phyloP scores from a whole-genome alignment of 176 grass and related monocot species.

The Bothriochloa decipiens region DNA sequence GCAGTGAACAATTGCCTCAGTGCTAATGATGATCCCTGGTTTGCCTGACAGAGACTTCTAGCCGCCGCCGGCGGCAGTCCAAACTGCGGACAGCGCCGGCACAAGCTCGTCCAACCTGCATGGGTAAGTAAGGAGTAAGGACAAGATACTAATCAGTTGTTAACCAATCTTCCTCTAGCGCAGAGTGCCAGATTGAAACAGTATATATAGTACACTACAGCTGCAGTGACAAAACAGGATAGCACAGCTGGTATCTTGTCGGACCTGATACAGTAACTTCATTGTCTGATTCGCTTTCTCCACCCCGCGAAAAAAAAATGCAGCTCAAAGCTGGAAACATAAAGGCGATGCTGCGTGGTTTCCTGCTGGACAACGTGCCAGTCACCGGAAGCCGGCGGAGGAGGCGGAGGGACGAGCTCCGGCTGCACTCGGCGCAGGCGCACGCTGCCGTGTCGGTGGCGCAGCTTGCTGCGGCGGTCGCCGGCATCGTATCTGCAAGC shows the following conservation, averaged over 20 bases:
- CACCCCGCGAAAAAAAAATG: background rate
- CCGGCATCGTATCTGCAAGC: slow-evolving; percentile 56
- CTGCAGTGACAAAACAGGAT: background rate
- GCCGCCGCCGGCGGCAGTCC: slow-evolving; percentile 33
- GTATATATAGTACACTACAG: background rate
- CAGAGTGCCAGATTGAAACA: slow-evolving; percentile 16
- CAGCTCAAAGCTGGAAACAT: slow-evolving; percentile 64
- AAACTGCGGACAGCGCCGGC: slow-evolving; percentile 32
- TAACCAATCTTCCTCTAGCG: background rate
- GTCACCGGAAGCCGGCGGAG: slow-evolving; percentile 46
- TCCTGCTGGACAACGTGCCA: slow-evolving; percentile 59
- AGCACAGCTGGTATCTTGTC: slow-evolving; percentile 30
- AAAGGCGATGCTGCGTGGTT: slow-evolving; percentile 56
- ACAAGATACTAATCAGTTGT: background rate
- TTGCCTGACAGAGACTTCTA: slow-evolving; percentile 36
- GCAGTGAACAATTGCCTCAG: background rate
- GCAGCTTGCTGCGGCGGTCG: slow-evolving; percentile 72
- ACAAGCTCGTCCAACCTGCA: slow-evolving; percentile 43
- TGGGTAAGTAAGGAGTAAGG: slow-evolving; percentile 61
- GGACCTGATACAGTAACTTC: slow-evolving; percentile 19
- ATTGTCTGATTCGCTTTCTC: slow-evolving; percentile 16
- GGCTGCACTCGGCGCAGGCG: slow-evolving; percentile 74
- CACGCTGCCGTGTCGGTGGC: slow-evolving; percentile 80
- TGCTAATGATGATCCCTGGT: background rate
- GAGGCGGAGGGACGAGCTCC: slow-evolving; percentile 59